These are phyloP conservation scores for Scenedesmus sp. DNA, from an alignment of 163 green algal species.

Conservation along the genomic window DNA sequence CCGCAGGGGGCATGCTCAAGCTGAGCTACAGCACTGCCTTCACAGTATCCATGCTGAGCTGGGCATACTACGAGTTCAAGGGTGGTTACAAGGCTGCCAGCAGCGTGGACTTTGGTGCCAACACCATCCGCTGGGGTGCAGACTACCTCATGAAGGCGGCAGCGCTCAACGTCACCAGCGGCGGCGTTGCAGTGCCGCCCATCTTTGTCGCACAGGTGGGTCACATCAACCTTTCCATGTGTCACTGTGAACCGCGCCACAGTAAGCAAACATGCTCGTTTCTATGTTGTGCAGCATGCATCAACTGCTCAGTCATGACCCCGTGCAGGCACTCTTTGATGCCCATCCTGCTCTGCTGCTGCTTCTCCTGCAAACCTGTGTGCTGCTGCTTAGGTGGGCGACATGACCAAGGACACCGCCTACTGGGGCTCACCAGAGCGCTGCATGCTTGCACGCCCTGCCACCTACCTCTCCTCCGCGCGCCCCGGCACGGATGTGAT, in stretches of 20 bases:
- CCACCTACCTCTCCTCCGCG: slow-evolving; percentile 22
- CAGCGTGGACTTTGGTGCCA: slow-evolving; percentile 45
- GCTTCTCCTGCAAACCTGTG: neutral
- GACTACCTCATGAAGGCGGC: slow-evolving; percentile 55
- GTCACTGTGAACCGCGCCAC: no score
- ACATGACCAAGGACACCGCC: slow-evolving; percentile 30
- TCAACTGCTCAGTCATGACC: neutral
- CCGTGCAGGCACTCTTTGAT: no score
- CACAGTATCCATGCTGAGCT: slow-evolving; percentile 59
- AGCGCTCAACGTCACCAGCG: slow-evolving; percentile 28
- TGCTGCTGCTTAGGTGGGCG: slow-evolving; percentile 34
- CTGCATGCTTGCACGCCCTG: slow-evolving; percentile 18
- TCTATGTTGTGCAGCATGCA: neutral
- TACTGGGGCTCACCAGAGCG: slow-evolving; percentile 51
- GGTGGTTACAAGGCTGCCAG: slow-evolving; percentile 41
- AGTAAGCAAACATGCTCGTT: no score
- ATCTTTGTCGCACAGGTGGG: slow-evolving; percentile 35
- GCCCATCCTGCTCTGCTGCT: neutral
- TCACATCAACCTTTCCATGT: neutral
- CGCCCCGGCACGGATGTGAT: slow-evolving; percentile 34
- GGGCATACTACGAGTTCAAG: slow-evolving; percentile 60
- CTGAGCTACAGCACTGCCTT: slow-evolving; percentile 55
- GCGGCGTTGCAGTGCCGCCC: slow-evolving; percentile 4
- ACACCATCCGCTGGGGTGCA: slow-evolving; percentile 52
- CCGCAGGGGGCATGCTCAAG: slow-evolving; percentile 55